A percentile compares a stretch with the other conserved stretches of the same genome.
Evolutionary conservation across 2,329 filamentous ascomycete genomes (phyloP).

Genomic region (Aspergillus brasiliensis): DNA sequence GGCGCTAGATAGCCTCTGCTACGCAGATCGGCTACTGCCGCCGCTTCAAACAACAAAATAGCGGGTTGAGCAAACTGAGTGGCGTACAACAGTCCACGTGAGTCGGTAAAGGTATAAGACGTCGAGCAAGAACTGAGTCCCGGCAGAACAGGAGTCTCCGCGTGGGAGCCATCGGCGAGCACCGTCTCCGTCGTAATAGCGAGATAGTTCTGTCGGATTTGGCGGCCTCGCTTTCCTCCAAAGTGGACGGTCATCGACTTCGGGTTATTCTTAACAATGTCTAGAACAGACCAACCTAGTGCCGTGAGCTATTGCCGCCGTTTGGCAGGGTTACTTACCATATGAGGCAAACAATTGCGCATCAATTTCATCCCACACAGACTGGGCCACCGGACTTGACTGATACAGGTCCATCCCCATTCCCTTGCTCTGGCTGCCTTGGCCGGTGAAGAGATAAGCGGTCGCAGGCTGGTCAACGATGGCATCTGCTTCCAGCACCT

Average conservation of each 20-base stretch:
- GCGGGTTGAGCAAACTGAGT: slow-evolving; percentile 98
- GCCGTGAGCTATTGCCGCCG: background rate
- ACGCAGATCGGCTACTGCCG: slow-evolving; percentile 96
- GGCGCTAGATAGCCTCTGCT: slow-evolving; percentile 88
- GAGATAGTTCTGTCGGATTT: slow-evolving; percentile 96
- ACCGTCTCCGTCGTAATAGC: slow-evolving; percentile 61
- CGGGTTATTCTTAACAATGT: slow-evolving; percentile 97
- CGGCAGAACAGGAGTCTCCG: slow-evolving; percentile 98
- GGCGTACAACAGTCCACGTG: slow-evolving; percentile 85
- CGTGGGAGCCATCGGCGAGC: slow-evolving; percentile 60
- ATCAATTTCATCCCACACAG: slow-evolving; percentile 94
- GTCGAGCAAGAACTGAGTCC: slow-evolving; percentile 73
- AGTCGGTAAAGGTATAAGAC: slow-evolving; percentile 95
- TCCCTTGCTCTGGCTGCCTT: slow-evolving; percentile 94
- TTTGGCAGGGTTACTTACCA: slow-evolving; percentile 60
- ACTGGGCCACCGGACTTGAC: slow-evolving; percentile 85
- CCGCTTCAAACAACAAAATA: slow-evolving; percentile 96
- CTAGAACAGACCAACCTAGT: slow-evolving; percentile 78
- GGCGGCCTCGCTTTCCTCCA: slow-evolving; percentile 89
- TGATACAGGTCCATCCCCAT: slow-evolving; percentile 99
- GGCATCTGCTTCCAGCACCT: slow-evolving; percentile 87
- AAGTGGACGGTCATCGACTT: slow-evolving; percentile 97
- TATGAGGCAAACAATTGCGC: slow-evolving; percentile 88
- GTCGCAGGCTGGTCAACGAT: slow-evolving; percentile 95
- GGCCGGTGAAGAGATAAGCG: slow-evolving; percentile 93